Evolutionary conservation across 257 asterid genomes (phyloP).

Genomic region (Henckelia pumila): DNA sequence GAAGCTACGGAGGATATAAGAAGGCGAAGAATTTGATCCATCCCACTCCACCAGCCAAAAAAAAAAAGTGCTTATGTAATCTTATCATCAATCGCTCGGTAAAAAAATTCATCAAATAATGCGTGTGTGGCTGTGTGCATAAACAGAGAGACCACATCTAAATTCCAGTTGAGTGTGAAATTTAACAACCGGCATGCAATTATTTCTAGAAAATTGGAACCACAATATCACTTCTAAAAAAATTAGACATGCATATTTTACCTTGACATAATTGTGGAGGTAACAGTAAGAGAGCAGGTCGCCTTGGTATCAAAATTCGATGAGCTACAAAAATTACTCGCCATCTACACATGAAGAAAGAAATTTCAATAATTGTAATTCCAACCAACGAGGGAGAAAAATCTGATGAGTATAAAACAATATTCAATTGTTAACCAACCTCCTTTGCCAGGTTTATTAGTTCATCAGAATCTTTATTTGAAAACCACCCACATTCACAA

Average conservation of each 20-base stretch:
- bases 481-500: constrained; percentile 65
- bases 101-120: constrained; percentile 11
- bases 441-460: constrained; percentile 50
- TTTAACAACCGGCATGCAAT: constrained; percentile 7
- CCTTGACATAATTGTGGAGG: constrained; percentile 73
- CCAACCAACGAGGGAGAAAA: constrained; percentile 6
- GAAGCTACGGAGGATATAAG: background rate
- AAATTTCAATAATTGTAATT: constrained; percentile 16
- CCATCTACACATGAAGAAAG: constrained; percentile 39
- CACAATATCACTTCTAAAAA: constrained; percentile 14
- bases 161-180: constrained; percentile 4
- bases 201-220: constrained; percentile 22
- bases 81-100: background rate
- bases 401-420: background rate
- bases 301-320: constrained; percentile 47
- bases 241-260: constrained; percentile 27
- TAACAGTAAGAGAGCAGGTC: constrained; percentile 38
- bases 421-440: constrained; percentile 37
- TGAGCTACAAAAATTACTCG: constrained; percentile 43
- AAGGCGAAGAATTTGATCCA: background rate
- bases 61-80: background rate
- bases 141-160: background rate
- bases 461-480: constrained; percentile 61
- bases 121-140: constrained; percentile 13
- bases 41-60: background rate